phyloP scores from a whole-genome alignment of 208 protist genomes.

The Lotmaria passim region DNA sequence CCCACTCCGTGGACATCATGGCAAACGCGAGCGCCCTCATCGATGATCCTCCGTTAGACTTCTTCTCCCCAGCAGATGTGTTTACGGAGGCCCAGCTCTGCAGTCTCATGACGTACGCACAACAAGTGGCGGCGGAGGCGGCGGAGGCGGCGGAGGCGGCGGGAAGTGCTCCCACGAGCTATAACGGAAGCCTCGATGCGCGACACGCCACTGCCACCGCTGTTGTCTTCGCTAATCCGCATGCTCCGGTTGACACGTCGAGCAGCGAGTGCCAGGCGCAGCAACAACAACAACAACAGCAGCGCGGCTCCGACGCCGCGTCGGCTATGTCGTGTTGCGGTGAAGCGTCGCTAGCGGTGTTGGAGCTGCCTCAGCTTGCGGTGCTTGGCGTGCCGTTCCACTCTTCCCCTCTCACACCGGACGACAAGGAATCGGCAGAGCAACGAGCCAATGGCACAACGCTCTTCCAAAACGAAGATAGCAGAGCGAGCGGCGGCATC shows the following conservation, averaged over 20 bases:
- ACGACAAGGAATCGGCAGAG: background rate
- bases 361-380: background rate
- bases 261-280: no score
- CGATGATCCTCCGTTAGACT: slow-evolving; percentile 3
- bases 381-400: background rate
- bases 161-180: no score
- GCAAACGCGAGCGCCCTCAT: background rate
- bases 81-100: background rate
- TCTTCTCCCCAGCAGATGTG: slow-evolving; percentile 15
- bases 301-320: background rate
- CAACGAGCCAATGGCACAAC: background rate
- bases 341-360: background rate
- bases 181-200: no score
- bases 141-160: no score
- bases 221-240: no score
- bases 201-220: no score
- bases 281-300: slow-evolving; percentile 9
- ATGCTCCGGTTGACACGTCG: no score
- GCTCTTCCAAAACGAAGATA: no score
- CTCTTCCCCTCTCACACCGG: background rate
- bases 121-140: slow-evolving; percentile 2
- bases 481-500: background rate
- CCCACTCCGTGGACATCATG: background rate
- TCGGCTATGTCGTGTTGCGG: background rate
- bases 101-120: slow-evolving; percentile 9